Evolutionary conservation across 23 red algal genomes (phyloP).

Genomic region (Gracilaria vermiculophylla): DNA sequence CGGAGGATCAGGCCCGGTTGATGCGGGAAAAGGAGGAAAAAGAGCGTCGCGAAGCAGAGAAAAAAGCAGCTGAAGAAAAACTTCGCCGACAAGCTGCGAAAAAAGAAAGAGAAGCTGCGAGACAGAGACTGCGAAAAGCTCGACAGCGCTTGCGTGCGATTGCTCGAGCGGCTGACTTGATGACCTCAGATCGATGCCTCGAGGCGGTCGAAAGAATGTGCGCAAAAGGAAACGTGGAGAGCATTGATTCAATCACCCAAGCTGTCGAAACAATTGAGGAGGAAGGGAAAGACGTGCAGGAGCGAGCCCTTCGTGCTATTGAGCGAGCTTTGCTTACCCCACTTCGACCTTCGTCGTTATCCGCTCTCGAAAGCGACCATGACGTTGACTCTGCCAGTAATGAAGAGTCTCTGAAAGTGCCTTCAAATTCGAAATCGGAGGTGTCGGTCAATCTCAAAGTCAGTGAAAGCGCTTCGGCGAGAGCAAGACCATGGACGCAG

Average conservation of each 20-base stretch:
- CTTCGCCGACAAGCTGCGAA: constrained; percentile 32
- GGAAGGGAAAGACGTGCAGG: background rate
- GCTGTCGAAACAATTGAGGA: constrained; percentile 1
- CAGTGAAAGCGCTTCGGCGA: background rate
- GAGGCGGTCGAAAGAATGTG: constrained; percentile 47
- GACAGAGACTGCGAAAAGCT: constrained; percentile 54
- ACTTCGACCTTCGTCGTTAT: background rate
- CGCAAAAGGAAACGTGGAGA: constrained; percentile 43
- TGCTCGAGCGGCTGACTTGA: constrained; percentile 18
- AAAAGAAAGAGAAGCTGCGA: constrained; percentile 40
- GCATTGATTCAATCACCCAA: constrained; percentile 21
- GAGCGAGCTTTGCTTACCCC: background rate
- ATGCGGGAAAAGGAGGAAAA: constrained; percentile 47
- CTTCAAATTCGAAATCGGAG: background rate
- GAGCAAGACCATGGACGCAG: constrained; percentile 43
- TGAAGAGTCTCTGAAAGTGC: background rate
- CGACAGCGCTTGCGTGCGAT: constrained; percentile 52
- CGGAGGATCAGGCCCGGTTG: constrained; percentile 33
- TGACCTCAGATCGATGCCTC: constrained; percentile 16
- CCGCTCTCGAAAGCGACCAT: background rate
- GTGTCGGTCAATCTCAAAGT: background rate
- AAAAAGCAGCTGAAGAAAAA: constrained; percentile 61
- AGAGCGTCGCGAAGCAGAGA: constrained; percentile 35
- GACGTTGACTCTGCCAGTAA: background rate
- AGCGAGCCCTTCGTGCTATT: background rate